phyloP scores from a whole-genome alignment of 768 basidiomycete species.

The Pulveroboletus sp. region DNA sequence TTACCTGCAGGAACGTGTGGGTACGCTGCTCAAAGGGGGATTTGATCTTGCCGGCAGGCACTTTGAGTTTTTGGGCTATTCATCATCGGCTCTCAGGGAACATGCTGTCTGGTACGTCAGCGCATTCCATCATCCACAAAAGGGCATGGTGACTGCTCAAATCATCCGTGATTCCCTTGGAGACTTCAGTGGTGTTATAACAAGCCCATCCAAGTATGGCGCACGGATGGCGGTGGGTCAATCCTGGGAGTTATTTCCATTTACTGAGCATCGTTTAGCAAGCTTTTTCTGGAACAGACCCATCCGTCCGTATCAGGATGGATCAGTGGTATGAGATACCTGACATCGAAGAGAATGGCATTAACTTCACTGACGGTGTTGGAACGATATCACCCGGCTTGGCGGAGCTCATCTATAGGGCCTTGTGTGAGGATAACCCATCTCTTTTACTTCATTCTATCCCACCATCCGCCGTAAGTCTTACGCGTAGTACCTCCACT shows the following conservation, averaged over 20 bases:
- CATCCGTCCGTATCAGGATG: slow-evolving; percentile 54
- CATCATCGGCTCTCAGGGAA: slow-evolving; percentile 70
- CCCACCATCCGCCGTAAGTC: slow-evolving; percentile 63
- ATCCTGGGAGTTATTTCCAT: not conserved
- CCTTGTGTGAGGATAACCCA: slow-evolving; percentile 45
- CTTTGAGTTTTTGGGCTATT: slow-evolving; percentile 84
- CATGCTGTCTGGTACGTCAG: slow-evolving; percentile 84
- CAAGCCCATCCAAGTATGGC: slow-evolving; percentile 74
- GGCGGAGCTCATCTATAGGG: slow-evolving; percentile 56
- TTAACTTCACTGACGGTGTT: slow-evolving; percentile 73
- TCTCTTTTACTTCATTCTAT: slow-evolving; percentile 33
- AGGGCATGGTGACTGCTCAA: slow-evolving; percentile 49
- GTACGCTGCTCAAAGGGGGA: slow-evolving; percentile 56
- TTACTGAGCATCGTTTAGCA: slow-evolving; percentile 37
- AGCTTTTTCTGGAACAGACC: slow-evolving; percentile 80
- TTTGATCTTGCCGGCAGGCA: slow-evolving; percentile 66
- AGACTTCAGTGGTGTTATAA: slow-evolving; percentile 58
- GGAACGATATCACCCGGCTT: slow-evolving; percentile 71
- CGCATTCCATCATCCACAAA: slow-evolving; percentile 50
- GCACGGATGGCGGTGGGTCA: slow-evolving; percentile 60
- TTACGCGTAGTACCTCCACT: not conserved
- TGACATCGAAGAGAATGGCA: slow-evolving; percentile 47
- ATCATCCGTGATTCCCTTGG: slow-evolving; percentile 64
- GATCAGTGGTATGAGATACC: slow-evolving; percentile 62
- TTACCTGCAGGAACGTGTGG: slow-evolving; percentile 60